Conservation (phyloP, 305 asterid species). For the Fraxinus sp. region DNA sequence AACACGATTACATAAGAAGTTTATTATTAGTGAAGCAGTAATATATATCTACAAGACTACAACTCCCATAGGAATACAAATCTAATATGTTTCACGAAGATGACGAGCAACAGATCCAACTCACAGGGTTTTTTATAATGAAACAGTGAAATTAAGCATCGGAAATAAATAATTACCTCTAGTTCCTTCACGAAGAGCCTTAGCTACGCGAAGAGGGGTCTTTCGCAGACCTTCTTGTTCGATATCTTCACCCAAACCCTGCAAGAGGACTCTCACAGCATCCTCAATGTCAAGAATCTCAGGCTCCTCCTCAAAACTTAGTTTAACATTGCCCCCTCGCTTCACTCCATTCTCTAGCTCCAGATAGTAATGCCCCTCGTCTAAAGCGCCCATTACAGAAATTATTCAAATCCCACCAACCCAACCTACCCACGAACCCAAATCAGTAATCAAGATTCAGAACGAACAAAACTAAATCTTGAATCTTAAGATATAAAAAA, state of each 20-base stretch:
- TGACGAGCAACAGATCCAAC: background rate
- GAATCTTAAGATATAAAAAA: background rate
- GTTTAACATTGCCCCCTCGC: constrained; percentile 45
- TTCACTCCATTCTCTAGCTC: constrained; percentile 64
- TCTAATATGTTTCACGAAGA: background rate
- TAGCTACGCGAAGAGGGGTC: constrained; percentile 96
- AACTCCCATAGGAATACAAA: background rate
- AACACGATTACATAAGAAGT: background rate
- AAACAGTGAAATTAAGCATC: background rate
- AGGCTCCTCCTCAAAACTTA: constrained; percentile 47
- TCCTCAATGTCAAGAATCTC: constrained; percentile 62
- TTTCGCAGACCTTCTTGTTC: constrained; percentile 75
- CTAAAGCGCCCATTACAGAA: constrained; percentile 77
- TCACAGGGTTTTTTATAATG: background rate
- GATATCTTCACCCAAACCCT: constrained; percentile 87
- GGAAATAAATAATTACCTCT: constrained; percentile 46
- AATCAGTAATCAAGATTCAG: constrained; percentile 16
- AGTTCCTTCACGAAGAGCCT: constrained; percentile 81
- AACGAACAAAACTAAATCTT: background rate
- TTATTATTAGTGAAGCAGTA: background rate
- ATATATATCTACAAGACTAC: background rate
- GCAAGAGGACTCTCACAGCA: constrained; percentile 81
- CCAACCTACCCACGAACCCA: constrained; percentile 29
- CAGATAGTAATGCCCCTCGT: constrained; percentile 57
- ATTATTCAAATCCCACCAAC: constrained; percentile 21